Evolutionary conservation across 2,329 filamentous ascomycete species (phyloP).

Genomic region (Diaporthe sp.): DNA sequence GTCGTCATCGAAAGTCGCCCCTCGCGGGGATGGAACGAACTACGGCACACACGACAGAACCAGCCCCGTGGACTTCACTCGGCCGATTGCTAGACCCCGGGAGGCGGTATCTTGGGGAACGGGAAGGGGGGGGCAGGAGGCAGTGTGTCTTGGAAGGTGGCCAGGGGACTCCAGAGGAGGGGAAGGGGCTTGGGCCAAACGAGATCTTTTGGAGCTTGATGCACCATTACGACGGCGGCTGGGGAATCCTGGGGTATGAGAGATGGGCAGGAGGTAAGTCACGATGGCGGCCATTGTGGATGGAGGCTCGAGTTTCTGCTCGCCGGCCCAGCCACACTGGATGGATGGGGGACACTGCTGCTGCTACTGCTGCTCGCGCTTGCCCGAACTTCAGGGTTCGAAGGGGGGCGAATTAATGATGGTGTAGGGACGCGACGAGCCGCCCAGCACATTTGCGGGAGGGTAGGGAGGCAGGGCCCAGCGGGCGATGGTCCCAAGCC

Average conservation of each 20-base stretch:
- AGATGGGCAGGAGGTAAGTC: background rate
- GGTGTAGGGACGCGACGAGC: constrained; percentile 29
- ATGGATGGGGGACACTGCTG: background rate
- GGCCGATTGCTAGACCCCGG: constrained; percentile 11
- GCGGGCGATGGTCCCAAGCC: constrained; percentile 1
- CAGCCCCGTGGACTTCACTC: constrained; percentile 14
- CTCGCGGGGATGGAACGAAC: background rate
- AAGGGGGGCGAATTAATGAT: background rate
- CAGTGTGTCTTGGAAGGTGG: constrained; percentile 3
- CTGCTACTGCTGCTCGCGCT: background rate
- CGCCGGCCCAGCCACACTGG: background rate
- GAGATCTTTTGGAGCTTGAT: background rate
- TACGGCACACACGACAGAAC: background rate
- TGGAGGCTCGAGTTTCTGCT: background rate
- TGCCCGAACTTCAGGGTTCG: constrained; percentile 4
- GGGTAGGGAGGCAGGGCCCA: background rate
- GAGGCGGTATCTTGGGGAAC: background rate
- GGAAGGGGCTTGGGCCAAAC: background rate
- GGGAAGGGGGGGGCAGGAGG: constrained; percentile 11
- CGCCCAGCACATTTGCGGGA: background rate
- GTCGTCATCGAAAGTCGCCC: constrained; percentile 11
- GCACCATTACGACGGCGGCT: background rate
- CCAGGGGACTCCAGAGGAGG: background rate
- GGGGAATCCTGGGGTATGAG: background rate
- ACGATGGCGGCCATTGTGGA: constrained; percentile 6